These are phyloP conservation scores for Hypocreales sp. DNA, from an alignment of 2,329 filamentous ascomycete genomes.

Conservation along the genomic window DNA sequence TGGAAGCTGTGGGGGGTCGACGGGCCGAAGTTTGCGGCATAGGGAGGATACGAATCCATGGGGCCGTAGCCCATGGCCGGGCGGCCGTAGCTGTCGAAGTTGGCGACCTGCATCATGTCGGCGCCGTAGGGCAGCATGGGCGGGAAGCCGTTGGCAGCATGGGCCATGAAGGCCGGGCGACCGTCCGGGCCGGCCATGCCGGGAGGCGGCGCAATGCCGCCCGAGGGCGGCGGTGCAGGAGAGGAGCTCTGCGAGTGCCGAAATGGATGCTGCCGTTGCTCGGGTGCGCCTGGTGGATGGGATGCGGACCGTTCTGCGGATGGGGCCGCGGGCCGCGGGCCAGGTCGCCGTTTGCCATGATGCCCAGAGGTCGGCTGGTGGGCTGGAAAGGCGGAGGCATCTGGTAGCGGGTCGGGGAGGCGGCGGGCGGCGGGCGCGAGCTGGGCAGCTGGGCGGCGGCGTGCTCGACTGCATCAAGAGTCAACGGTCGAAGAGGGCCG, in stretches of 20 bases:
- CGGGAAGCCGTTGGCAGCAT: conserved; percentile 18
- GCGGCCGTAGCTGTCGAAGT: conserved; percentile 21
- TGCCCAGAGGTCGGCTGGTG: conserved; percentile 13
- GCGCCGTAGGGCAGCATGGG: conserved; percentile 20
- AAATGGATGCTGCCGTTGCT: conserved; percentile 41
- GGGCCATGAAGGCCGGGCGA: conserved; percentile 17
- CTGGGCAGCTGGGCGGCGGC: conserved; percentile 5
- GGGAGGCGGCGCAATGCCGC: conserved; percentile 32
- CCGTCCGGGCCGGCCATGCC: conserved; percentile 20
- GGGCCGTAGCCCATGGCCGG: conserved; percentile 18
- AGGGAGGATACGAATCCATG: conserved; percentile 17
- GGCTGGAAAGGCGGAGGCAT: conserved; percentile 28
- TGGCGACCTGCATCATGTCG: conserved; percentile 17
- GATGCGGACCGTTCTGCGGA: conserved; percentile 16
- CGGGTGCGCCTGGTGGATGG: conserved; percentile 33
- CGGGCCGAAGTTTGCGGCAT: conserved; percentile 29
- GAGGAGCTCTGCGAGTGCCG: conserved; percentile 41
- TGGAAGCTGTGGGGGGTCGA: conserved; percentile 46
- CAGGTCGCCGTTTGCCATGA: conserved; percentile 17
- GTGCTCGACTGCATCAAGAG: conserved; percentile 5
- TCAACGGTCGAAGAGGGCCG: conserved; percentile 1
- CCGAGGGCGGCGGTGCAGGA: conserved; percentile 33
- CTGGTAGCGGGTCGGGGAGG: conserved; percentile 19
- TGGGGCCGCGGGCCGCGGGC: conserved; percentile 15
- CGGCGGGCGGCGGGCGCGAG: conserved; percentile 13